Evolutionary conservation across 805 yeast species (phyloP), one percentile per base, ranked within the genome.

Genomic region (Cyberlindnera japonica): DNA sequence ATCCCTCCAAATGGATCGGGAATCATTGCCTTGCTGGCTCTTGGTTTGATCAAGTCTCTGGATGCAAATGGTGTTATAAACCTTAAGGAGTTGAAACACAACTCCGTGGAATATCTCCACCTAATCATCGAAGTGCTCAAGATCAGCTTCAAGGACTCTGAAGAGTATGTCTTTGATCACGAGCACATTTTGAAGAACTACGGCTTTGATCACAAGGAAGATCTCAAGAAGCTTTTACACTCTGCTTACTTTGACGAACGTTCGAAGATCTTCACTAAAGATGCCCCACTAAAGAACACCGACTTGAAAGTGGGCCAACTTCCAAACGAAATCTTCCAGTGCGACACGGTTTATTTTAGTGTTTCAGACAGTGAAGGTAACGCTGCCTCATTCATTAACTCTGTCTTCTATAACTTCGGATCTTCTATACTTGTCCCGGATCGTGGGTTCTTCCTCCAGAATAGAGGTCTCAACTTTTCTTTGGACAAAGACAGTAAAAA

Each of bases 1-100:
- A 79, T 84, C 47, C 93, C 95, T 10, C 95, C 95, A 12, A 84
- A 80, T 59, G 87, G 91, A 4, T 87, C 85, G 39, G 95, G 95
- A 8, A 61, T 85, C 12, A 84, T 85, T 33, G 93, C 90, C 0
- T 64, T 85, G 36, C 63, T 83, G 14, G 79, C 91, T 0, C 60
- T 83, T 36, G 93, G 91, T 0, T 67, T 81, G 32, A 71, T 85
- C 47, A 71, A 70, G 49, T 74, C 75, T 26, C 65, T 85, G 43
- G 76, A 75, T 23, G 63, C 63, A 14, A 44, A 54, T 14, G 73
- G 74, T 4, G 61, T 68, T 11, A 59, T 70, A n/a, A 68, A 76
- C 37, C 54, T 82, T 30, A 30, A 37, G 3, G 43, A 51, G 3
- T 37, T 77, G 53, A 53, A 71, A 43, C 93, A 81, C 57, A 85